These are phyloP conservation scores for Monosporascus sp. DNA, from an alignment of 2,329 filamentous ascomycete species.

Conservation along the genomic window DNA sequence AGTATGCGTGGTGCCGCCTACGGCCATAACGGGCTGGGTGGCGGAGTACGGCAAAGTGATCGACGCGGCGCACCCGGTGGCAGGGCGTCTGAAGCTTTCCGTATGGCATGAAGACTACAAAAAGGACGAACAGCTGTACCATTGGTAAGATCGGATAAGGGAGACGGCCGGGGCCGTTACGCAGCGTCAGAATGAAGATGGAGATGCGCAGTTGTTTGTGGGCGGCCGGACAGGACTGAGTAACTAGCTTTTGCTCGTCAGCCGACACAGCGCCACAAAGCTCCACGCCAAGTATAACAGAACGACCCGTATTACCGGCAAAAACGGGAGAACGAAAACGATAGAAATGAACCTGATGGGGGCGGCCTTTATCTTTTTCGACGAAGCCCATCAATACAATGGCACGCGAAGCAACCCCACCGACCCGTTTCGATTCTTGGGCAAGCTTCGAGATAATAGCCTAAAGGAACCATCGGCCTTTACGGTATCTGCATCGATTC, in stretches of 20 bases:
- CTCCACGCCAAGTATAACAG: neutral
- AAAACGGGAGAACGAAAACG: neutral
- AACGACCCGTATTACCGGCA: neutral
- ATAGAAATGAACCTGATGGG: too few relatives aligned
- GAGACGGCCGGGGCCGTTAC: too few relatives aligned
- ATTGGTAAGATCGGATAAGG: too few relatives aligned
- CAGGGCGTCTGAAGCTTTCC: too few relatives aligned
- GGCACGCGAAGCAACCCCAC: neutral
- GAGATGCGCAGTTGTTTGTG: neutral
- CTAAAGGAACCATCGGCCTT: conserved; percentile 1
- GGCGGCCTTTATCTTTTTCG: neutral
- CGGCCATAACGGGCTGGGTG: too few relatives aligned
- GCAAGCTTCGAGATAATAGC: conserved; percentile 2
- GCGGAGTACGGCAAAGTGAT: too few relatives aligned
- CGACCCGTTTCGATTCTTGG: conserved; percentile 1
- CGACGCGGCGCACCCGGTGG: too few relatives aligned
- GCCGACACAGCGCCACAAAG: conserved; percentile 1
- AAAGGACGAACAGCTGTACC: too few relatives aligned
- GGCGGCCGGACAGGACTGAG: neutral
- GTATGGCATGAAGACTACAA: too few relatives aligned
- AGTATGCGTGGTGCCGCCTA: too few relatives aligned
- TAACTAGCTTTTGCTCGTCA: conserved; percentile 1
- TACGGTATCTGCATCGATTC: conserved; percentile 2
- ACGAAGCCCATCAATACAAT: conserved; percentile 5
- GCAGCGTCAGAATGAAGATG: too few relatives aligned